phyloP scores from a whole-genome alignment of 768 basidiomycete species.

The Rhizopogon vesiculosus region DNA sequence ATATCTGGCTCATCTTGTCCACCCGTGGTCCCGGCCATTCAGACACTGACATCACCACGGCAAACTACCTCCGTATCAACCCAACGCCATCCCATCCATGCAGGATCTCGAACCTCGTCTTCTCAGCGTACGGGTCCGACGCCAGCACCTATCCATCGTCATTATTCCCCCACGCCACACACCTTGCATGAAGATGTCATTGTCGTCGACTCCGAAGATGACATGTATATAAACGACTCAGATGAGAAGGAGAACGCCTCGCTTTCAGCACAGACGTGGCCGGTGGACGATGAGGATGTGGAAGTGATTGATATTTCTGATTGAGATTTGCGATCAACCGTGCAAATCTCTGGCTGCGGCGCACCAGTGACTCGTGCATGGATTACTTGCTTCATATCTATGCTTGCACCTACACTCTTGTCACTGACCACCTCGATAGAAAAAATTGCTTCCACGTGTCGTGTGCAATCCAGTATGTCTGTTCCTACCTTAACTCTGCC shows the following conservation, averaged over 20 bases:
- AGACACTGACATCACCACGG: background rate
- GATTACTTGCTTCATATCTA: too few species aligned
- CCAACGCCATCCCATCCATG: background rate
- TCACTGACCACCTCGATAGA: background rate
- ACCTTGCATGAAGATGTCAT: slow-evolving; percentile 29
- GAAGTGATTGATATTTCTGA: slow-evolving; percentile 58
- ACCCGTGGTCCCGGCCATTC: background rate
- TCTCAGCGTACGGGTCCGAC: background rate
- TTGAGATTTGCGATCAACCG: slow-evolving; percentile 1
- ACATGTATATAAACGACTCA: slow-evolving; percentile 10
- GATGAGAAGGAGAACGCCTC: slow-evolving; percentile 61
- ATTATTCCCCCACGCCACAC: background rate
- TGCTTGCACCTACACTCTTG: background rate
- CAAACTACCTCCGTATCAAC: background rate
- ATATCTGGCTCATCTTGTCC: background rate
- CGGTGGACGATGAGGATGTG: slow-evolving; percentile 30
- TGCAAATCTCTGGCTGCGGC: background rate
- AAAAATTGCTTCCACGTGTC: background rate
- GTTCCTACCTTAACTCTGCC: too few species aligned
- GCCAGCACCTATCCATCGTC: background rate
- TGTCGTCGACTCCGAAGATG: slow-evolving; percentile 38
- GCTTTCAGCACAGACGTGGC: slow-evolving; percentile 35
- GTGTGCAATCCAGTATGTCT: too few species aligned
- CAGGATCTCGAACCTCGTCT: background rate
- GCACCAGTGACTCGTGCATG: background rate